Evolutionary conservation across 805 yeast species (phyloP).

Genomic region (Starmerella davenportii): DNA sequence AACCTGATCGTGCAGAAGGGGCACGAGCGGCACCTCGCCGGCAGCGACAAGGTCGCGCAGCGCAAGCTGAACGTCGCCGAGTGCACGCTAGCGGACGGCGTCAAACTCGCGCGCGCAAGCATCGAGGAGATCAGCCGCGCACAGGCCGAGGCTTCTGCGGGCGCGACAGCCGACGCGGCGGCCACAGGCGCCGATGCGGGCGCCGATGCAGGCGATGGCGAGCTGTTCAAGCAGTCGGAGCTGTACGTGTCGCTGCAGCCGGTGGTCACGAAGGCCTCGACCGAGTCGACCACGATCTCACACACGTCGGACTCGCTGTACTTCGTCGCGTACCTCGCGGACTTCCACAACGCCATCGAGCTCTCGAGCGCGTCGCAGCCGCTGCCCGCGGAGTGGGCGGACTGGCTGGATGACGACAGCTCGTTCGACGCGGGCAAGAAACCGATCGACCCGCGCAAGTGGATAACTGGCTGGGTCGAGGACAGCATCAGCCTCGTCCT

Average conservation of each 20-base stretch:
- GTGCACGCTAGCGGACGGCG: slow-evolving; percentile 70
- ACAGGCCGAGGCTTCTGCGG: slow-evolving; percentile 8
- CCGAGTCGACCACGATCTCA: background rate
- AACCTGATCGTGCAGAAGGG: slow-evolving; percentile 34
- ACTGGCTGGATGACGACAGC: slow-evolving; percentile 53
- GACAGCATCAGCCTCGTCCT: slow-evolving; percentile 62
- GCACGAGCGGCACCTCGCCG: slow-evolving; percentile 22
- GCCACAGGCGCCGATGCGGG: slow-evolving; percentile 10
- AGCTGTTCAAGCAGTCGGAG: slow-evolving; percentile 28
- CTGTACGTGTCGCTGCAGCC: slow-evolving; percentile 59
- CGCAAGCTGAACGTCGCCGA: slow-evolving; percentile 49
- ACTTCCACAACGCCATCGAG: slow-evolving; percentile 57
- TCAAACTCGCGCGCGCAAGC: slow-evolving; percentile 74
- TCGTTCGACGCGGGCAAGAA: slow-evolving; percentile 27
- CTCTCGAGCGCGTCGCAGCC: slow-evolving; percentile 70
- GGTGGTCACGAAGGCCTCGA: slow-evolving; percentile 18
- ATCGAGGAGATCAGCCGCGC: slow-evolving; percentile 36
- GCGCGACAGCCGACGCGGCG: slow-evolving; percentile 4
- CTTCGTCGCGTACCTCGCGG: slow-evolving; percentile 60
- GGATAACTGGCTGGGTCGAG: slow-evolving; percentile 66
- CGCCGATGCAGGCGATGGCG: slow-evolving; percentile 1
- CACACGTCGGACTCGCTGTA: slow-evolving; percentile 31
- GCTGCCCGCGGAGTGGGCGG: slow-evolving; percentile 76
- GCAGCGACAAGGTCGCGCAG: slow-evolving; percentile 21
- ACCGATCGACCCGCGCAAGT: slow-evolving; percentile 57